Percentiles rank a stretch among this genome's conserved stretches.
Conservation (phyloP, 2,329 filamentous ascomycete species). For the Metarhizium guizhouense region DNA sequence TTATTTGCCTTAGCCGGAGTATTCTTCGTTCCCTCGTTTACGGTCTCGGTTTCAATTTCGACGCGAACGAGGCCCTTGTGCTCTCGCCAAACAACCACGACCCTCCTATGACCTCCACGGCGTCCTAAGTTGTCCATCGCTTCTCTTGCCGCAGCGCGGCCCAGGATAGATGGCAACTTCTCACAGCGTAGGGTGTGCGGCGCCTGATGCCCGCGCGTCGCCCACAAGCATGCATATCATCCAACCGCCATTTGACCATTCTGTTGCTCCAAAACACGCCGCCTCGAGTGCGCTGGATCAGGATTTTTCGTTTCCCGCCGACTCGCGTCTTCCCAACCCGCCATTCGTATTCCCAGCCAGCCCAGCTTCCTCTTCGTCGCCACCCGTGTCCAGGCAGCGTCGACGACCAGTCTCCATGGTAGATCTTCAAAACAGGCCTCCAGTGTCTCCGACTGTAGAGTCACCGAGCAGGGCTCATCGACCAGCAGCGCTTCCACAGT, state of each 20-base stretch:
- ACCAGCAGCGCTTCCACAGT: slow-evolving; percentile 40
- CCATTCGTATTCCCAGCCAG: slow-evolving; percentile 54
- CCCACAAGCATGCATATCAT: slow-evolving; percentile 1
- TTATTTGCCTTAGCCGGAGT: neutral
- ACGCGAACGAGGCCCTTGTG: neutral
- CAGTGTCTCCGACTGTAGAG: slow-evolving; percentile 19
- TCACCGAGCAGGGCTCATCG: slow-evolving; percentile 16
- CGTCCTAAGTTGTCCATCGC: slow-evolving; percentile 29
- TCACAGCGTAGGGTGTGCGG: slow-evolving; percentile 27
- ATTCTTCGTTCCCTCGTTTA: neutral
- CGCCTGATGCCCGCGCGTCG: slow-evolving; percentile 13
- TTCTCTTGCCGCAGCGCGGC: slow-evolving; percentile 42
- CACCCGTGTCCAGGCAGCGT: slow-evolving; percentile 38
- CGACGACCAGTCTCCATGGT: slow-evolving; percentile 46
- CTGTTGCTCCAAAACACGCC: neutral
- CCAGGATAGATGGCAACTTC: slow-evolving; percentile 33
- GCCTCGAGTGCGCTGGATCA: neutral
- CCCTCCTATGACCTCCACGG: slow-evolving; percentile 30
- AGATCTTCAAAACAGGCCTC: slow-evolving; percentile 29
- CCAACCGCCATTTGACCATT: slow-evolving; percentile 12
- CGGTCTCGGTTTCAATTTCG: neutral
- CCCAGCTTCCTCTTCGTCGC: slow-evolving; percentile 34
- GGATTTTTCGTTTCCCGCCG: neutral
- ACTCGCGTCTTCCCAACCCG: slow-evolving; percentile 47
- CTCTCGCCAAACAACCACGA: neutral